Conservation (phyloP, 2,329 filamentous ascomycete species). For the Reticulascus tulasneorum region DNA sequence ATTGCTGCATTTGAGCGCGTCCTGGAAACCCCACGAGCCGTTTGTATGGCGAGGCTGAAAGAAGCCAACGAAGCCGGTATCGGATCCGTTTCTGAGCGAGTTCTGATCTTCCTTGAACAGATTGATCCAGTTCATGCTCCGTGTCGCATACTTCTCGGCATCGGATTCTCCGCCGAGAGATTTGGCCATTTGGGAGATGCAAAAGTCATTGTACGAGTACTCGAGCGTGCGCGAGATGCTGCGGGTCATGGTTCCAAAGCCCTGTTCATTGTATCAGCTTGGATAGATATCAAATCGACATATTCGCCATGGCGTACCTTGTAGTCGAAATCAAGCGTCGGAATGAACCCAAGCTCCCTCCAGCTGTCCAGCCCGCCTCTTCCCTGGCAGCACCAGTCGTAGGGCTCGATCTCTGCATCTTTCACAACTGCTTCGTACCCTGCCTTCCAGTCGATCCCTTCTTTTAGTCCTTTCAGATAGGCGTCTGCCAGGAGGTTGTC, state of each 20-base stretch:
- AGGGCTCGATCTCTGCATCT: conserved; percentile 67
- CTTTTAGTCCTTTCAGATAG: conserved; percentile 60
- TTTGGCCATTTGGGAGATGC: conserved; percentile 59
- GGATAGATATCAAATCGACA: not conserved
- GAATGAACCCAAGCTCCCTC: conserved; percentile 69
- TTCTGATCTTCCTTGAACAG: conserved; percentile 58
- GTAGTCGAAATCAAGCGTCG: conserved; percentile 63
- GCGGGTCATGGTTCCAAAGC: conserved; percentile 66
- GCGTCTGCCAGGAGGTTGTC: conserved; percentile 66
- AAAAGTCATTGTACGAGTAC: conserved; percentile 75
- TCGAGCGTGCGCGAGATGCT: conserved; percentile 71
- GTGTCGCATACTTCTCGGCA: conserved; percentile 53
- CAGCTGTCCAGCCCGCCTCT: conserved; percentile 68
- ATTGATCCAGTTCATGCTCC: conserved; percentile 64
- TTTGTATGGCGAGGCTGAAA: conserved; percentile 67
- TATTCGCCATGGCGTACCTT: too few species aligned
- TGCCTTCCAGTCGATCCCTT: conserved; percentile 60
- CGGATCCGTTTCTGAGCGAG: conserved; percentile 49
- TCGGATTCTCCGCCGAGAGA: conserved; percentile 52
- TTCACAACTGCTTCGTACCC: conserved; percentile 69
- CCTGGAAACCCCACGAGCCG: conserved; percentile 63
- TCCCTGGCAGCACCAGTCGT: conserved; percentile 67
- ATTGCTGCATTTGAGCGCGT: conserved; percentile 60
- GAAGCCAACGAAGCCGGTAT: conserved; percentile 67
- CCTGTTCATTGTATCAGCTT: too few species aligned